Conservation (phyloP, 306 rosid species). For the Lathyrus tuberosus region DNA sequence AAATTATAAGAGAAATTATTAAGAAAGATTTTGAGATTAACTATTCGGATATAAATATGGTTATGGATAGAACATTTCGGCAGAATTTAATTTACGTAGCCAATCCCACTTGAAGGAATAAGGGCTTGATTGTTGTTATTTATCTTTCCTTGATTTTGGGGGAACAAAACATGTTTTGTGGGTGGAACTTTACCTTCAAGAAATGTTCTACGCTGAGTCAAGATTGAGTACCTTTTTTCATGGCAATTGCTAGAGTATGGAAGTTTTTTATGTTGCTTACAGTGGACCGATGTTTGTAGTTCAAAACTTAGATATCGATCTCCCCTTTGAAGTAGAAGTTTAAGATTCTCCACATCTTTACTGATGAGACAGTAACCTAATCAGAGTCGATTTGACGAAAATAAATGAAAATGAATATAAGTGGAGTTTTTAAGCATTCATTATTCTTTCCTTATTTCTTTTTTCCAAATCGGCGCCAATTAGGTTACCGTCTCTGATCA, state of each 20-base stretch:
- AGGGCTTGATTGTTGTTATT: no score
- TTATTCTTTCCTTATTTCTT: not conserved
- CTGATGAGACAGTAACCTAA: not conserved
- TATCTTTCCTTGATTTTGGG: not conserved
- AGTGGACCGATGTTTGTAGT: not conserved
- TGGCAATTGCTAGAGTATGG: no score
- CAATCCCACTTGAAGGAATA: no score
- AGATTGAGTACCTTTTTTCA: not conserved
- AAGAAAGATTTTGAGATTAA: no score
- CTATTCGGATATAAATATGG: no score
- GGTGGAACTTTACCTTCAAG: conserved; percentile 27
- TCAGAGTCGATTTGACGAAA: not conserved
- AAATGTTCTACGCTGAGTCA: not conserved
- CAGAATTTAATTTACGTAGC: no score
- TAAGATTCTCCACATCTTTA: not conserved
- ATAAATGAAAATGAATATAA: not conserved
- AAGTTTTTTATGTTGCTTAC: not conserved
- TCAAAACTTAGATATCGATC: not conserved
- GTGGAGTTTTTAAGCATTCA: not conserved
- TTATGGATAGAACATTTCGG: no score
- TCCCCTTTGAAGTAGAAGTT: not conserved
- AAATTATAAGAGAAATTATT: no score
- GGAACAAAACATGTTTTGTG: conserved; percentile 17
- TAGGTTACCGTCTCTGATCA: not conserved
- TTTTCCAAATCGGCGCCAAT: not conserved